Evolutionary conservation across 139 green algal species (phyloP).

Genomic region (Haematococcus lacustris): DNA sequence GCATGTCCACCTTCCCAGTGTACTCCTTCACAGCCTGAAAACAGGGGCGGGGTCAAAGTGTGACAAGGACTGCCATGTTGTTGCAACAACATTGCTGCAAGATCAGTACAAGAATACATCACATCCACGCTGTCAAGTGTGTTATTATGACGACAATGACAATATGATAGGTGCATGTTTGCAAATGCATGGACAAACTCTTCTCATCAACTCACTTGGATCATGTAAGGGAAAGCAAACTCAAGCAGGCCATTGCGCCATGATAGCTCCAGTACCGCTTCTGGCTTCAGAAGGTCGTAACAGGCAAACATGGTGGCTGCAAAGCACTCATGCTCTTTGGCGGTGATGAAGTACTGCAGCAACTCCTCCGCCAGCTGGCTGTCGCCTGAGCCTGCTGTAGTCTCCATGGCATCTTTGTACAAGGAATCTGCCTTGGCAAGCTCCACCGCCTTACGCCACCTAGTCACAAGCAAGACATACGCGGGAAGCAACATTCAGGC

Average conservation of each 20-base stretch:
- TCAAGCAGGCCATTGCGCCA: slow-evolving; percentile 93
- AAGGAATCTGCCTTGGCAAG: slow-evolving; percentile 79
- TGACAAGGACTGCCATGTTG: no score
- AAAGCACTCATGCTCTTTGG: slow-evolving; percentile 90
- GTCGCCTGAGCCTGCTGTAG: slow-evolving; percentile 61
- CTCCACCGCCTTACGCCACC: slow-evolving; percentile 82
- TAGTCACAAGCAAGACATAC: no score
- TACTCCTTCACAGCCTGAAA: slow-evolving; percentile 83
- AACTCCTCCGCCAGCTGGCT: slow-evolving; percentile 88
- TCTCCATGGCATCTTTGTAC: slow-evolving; percentile 94
- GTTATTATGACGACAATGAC: no score
- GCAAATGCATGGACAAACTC: neutral
- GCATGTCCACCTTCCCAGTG: slow-evolving; percentile 73
- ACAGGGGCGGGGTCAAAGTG: no score
- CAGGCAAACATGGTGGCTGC: slow-evolving; percentile 93
- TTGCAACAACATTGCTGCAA: no score
- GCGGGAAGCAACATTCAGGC: no score
- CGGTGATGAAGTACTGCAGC: slow-evolving; percentile 65
- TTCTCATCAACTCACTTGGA: slow-evolving; percentile 51
- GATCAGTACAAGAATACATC: no score
- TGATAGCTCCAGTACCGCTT: slow-evolving; percentile 92
- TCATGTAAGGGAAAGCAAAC: slow-evolving; percentile 93
- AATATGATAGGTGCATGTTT: neutral
- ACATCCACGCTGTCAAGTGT: no score
- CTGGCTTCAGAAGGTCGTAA: slow-evolving; percentile 93